phyloP scores from a whole-genome alignment of 306 rosid species.

The Mucuna pruriens region DNA sequence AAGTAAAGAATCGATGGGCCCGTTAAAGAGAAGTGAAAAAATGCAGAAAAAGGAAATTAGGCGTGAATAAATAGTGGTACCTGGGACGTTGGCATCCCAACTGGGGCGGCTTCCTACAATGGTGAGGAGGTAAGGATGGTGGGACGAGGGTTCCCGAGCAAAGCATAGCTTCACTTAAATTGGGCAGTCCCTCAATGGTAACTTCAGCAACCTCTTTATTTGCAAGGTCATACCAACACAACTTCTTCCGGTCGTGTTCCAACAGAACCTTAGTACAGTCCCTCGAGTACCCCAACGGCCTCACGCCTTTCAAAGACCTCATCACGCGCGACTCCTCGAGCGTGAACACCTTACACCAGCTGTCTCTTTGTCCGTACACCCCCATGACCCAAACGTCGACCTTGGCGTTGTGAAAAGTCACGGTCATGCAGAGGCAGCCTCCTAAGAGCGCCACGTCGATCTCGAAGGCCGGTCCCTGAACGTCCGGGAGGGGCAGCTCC shows the following conservation, averaged over 20 bases:
- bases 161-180: conserved; percentile 50
- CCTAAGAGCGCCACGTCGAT: conserved; percentile 59
- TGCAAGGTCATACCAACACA: conserved; percentile 60
- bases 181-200: conserved; percentile 49
- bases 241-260: conserved; percentile 47
- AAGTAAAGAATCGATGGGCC: no score
- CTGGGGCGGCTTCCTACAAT: conserved; percentile 15
- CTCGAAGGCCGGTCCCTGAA: background rate
- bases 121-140: conserved; percentile 34
- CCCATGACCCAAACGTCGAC: conserved; percentile 73
- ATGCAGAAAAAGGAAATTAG: background rate
- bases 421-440: conserved; percentile 52
- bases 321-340: conserved; percentile 27
- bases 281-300: conserved; percentile 61
- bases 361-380: conserved; percentile 54
- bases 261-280: conserved; percentile 51
- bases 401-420: conserved; percentile 29
- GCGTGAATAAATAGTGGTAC: conserved; percentile 39
- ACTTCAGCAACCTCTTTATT: conserved; percentile 26
- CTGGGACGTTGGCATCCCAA: conserved; percentile 24
- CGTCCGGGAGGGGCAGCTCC: conserved; percentile 70
- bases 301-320: conserved; percentile 42
- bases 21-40: background rate
- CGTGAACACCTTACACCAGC: conserved; percentile 62
- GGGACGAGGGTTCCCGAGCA: conserved; percentile 63